Percentiles rank a stretch among this genome's conserved stretches.
These are phyloP conservation scores for Albifimbria verrucaria DNA, from an alignment of 2,329 filamentous ascomycete species.

Conservation along the genomic window DNA sequence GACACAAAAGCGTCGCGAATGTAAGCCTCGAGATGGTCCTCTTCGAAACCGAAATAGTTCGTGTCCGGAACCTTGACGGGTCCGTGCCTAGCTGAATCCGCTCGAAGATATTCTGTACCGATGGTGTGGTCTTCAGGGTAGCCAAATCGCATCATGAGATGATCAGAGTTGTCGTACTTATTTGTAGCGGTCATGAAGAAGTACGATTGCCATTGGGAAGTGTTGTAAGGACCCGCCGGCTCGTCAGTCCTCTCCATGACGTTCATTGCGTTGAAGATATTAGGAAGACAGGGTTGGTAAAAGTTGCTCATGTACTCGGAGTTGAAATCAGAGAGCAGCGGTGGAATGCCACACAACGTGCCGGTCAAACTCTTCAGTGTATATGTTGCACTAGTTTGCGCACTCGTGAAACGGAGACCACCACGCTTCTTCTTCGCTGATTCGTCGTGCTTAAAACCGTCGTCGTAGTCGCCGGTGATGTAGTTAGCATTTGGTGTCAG, in stretches of 20 bases:
- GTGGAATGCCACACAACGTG: constrained; percentile 38
- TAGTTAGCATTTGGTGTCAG: constrained; percentile 29
- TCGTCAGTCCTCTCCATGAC: constrained; percentile 10
- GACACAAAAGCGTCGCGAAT: constrained; percentile 27
- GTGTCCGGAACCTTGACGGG: constrained; percentile 24
- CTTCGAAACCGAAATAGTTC: constrained; percentile 32
- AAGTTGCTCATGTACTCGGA: constrained; percentile 36
- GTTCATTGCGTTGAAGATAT: constrained; percentile 32
- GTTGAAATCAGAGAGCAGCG: constrained; percentile 39
- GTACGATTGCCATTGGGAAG: constrained; percentile 26
- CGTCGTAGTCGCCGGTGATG: constrained; percentile 32
- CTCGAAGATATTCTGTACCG: constrained; percentile 24
- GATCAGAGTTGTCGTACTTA: constrained; percentile 29
- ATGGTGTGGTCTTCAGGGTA: constrained; percentile 23
- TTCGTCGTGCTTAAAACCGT: constrained; percentile 24
- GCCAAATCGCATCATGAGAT: constrained; percentile 26
- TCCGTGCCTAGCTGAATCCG: constrained; percentile 24
- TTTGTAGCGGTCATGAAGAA: constrained; percentile 31
- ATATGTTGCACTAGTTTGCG: constrained; percentile 38
- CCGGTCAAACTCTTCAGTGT: constrained; percentile 40
- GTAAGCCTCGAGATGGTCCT: constrained; percentile 27
- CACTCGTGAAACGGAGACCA: constrained; percentile 37
- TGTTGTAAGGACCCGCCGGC: constrained; percentile 15
- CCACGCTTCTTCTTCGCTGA: constrained; percentile 21
- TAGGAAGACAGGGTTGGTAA: constrained; percentile 43